These are phyloP conservation scores for Biscogniauxia sp. DNA, from an alignment of 2,329 filamentous ascomycete species.

Conservation along the genomic window DNA sequence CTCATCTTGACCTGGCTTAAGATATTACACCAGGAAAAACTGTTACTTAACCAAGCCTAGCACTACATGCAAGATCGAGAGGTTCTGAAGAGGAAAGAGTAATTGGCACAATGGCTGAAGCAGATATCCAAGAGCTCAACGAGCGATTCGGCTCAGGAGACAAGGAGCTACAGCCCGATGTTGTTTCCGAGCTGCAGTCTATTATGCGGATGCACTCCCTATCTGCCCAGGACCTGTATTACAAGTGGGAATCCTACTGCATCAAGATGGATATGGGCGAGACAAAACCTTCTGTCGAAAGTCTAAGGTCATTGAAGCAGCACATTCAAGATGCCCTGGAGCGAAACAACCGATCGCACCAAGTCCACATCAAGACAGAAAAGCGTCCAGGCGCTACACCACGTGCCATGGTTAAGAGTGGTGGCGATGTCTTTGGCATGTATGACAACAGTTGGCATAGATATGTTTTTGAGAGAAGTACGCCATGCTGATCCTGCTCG, in stretches of 20 bases:
- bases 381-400: constrained; percentile 64
- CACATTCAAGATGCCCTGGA: constrained; percentile 83
- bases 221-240: constrained; percentile 82
- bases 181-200: constrained; percentile 77
- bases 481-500: constrained; percentile 2
- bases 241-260: constrained; percentile 98
- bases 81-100: neutral
- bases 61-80: neutral
- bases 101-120: constrained; percentile 37
- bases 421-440: constrained; percentile 80
- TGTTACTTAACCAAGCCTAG: neutral
- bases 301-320: constrained; percentile 76
- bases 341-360: constrained; percentile 64
- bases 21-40: neutral
- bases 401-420: constrained; percentile 53
- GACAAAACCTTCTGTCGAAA: constrained; percentile 67
- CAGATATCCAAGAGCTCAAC: constrained; percentile 40
- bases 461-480: neutral
- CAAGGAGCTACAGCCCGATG: constrained; percentile 68
- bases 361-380: constrained; percentile 60
- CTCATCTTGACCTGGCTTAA: neutral
- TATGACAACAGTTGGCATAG: constrained; percentile 37
- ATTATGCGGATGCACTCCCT: constrained; percentile 83
- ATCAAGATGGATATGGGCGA: constrained; percentile 89
- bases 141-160: constrained; percentile 54